A percentile compares a stretch with the other conserved stretches of the same genome.
These are phyloP conservation scores for Apiotrichum gracile DNA, from an alignment of 1,284 basidiomycete genomes.

Conservation along the genomic window DNA sequence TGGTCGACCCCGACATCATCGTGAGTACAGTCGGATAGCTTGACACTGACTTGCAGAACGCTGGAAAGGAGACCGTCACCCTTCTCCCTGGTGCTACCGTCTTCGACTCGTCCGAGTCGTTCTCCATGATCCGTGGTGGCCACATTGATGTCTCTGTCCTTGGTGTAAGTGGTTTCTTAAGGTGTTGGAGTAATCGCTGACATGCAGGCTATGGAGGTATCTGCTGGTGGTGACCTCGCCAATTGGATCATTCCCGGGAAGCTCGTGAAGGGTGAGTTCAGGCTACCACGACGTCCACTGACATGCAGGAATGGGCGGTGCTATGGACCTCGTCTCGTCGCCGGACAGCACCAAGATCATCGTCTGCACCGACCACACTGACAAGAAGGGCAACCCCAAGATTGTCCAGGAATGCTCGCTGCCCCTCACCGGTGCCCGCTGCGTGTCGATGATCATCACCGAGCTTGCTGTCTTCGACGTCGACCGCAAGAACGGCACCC, in stretches of 20 bases:
- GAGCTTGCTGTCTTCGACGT: slow-evolving; percentile 86
- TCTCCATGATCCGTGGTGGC: slow-evolving; percentile 93
- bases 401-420: slow-evolving; percentile 75
- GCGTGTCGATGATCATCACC: slow-evolving; percentile 85
- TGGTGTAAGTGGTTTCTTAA: slow-evolving; percentile 44
- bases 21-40: neutral
- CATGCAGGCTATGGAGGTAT: slow-evolving; percentile 67
- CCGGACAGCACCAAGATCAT: slow-evolving; percentile 68
- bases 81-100: slow-evolving; percentile 84
- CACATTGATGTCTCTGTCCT: slow-evolving; percentile 91
- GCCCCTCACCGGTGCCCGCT: slow-evolving; percentile 78
- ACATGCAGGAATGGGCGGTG: slow-evolving; percentile 68
- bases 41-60: slow-evolving; percentile 53
- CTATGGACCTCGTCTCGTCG: slow-evolving; percentile 92
- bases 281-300: neutral
- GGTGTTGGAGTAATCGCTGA: neutral
- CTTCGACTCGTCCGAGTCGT: slow-evolving; percentile 59
- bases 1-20: slow-evolving; percentile 87
- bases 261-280: slow-evolving; percentile 62
- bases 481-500: slow-evolving; percentile 63
- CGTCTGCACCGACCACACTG: slow-evolving; percentile 36
- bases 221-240: slow-evolving; percentile 79
- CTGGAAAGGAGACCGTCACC: slow-evolving; percentile 92
- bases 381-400: slow-evolving; percentile 85
- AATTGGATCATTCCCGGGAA: slow-evolving; percentile 98